Evolutionary conservation across 176 grass and related monocot genomes (phyloP), one percentile per base, ranked within the genome.

Genomic region (Triticum monococcum): DNA sequence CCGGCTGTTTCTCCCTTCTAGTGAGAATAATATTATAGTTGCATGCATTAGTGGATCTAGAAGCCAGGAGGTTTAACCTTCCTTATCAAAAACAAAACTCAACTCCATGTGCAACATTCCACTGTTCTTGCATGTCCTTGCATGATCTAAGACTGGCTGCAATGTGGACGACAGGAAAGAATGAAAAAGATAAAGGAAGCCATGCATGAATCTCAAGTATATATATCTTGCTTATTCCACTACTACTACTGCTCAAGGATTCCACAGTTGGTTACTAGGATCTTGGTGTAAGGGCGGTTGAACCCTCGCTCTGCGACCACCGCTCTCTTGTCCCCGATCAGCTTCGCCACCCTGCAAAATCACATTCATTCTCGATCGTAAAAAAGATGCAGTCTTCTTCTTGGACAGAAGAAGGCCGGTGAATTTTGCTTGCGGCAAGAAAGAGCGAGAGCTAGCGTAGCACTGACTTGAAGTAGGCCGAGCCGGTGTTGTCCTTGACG

Each of bases 261-360:
- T 56, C 93, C 96, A 48, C 91, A 98, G 48, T 95, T 95, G 31
- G 93, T 91, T 40, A 98, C 78, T 9, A 95, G 5, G 43, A 98
- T 75, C 81, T 98, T 98, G 37, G 96, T 89, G 74, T 95, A 98
- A 0, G 96, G 96, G 28, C 95, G 88, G 78, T 95, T 90, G 77
- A 98, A 95, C 17, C 96, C 96, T 91, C 93, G 79, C 78, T 95
- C 96, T 12, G 93, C 96, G 45, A 98, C 96, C 3, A 95, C 93
- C 3, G 96, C 96, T 76, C 96, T 92, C 89, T 95, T 98, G 86
- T 98, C 96, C 10, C 96, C 96, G 5, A 98, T 98, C 79, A 98
- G 72, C 89, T 98, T 98, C 22, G 93, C 96, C 86, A 95, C 96
- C 54, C 93, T 98, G 90, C 78, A 85, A 17, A 54, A 32, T 26